phyloP scores from a whole-genome alignment of 2,329 filamentous ascomycete species.

The Cladosporium sp. region DNA sequence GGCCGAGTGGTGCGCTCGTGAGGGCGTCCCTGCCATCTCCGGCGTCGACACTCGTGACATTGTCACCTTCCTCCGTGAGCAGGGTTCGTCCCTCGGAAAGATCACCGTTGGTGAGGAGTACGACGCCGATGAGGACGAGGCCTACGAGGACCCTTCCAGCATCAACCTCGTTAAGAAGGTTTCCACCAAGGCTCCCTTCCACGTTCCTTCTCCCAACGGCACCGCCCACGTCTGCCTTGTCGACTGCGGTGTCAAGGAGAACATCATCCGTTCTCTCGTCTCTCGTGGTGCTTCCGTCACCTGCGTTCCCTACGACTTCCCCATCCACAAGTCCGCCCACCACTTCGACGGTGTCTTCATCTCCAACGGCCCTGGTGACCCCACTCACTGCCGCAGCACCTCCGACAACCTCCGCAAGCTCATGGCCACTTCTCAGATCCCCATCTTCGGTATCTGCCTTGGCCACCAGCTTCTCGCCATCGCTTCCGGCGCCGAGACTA shows the following conservation, averaged over 20 bases:
- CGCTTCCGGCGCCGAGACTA: constrained; percentile 78
- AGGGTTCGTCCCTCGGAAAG: constrained; percentile 89
- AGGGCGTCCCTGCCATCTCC: constrained; percentile 92
- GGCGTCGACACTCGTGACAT: constrained; percentile 96
- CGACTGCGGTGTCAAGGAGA: constrained; percentile 99
- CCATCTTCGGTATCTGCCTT: constrained; percentile 96
- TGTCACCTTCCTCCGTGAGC: constrained; percentile 91
- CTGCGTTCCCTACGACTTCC: constrained; percentile 93
- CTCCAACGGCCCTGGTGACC: constrained; percentile 96
- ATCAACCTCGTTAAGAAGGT: constrained; percentile 96
- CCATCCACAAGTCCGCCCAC: constrained; percentile 94
- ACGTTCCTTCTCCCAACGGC: constrained; percentile 77
- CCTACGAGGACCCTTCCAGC: constrained; percentile 88
- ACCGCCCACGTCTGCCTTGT: constrained; percentile 88
- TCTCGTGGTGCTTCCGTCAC: constrained; percentile 87
- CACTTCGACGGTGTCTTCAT: constrained; percentile 99
- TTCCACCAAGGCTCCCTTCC: constrained; percentile 96
- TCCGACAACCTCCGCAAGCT: constrained; percentile 86
- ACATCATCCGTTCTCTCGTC: constrained; percentile 92
- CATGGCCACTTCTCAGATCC: constrained; percentile 85
- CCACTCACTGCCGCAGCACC: constrained; percentile 90
- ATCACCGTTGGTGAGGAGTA: constrained; percentile 97
- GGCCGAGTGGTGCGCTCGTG: constrained; percentile 88
- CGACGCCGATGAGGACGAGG: constrained; percentile 95
- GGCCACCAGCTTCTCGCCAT: constrained; percentile 94